phyloP scores from a whole-genome alignment of 176 grass and related monocot genomes.

The Elaeis guineensis region DNA sequence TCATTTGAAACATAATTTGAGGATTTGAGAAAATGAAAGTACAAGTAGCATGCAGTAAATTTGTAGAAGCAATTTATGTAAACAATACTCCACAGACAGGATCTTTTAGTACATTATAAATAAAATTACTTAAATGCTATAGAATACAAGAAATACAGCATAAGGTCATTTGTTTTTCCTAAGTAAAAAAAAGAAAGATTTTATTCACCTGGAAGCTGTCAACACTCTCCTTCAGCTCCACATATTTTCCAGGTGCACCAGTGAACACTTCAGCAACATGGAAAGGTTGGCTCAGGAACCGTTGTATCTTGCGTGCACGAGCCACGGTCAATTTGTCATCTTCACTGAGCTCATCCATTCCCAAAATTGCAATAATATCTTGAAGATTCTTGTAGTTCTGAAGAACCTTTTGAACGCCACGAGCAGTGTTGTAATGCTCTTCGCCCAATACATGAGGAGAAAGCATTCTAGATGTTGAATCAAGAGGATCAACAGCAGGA shows the following conservation, averaged over 20 bases:
- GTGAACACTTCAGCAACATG: slow-evolving; percentile 36
- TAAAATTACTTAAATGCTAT: no score
- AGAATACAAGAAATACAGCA: no score
- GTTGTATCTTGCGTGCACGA: slow-evolving; percentile 21
- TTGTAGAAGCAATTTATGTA: no score
- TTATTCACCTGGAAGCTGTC: slow-evolving; percentile 23
- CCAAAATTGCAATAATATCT: slow-evolving; percentile 26
- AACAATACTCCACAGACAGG: no score
- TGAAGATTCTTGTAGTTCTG: slow-evolving; percentile 29
- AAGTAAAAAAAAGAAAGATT: not conserved
- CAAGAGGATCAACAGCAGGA: slow-evolving; percentile 27
- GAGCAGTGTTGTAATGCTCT: slow-evolving; percentile 27
- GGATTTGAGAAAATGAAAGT: no score
- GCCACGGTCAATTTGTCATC: slow-evolving; percentile 25
- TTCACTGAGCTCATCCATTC: slow-evolving; percentile 26
- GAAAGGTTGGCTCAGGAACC: slow-evolving; percentile 31
- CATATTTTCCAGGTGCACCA: slow-evolving; percentile 32
- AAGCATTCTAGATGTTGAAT: slow-evolving; percentile 26
- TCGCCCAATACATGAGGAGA: slow-evolving; percentile 23
- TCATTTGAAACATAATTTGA: no score
- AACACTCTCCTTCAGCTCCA: slow-evolving; percentile 23
- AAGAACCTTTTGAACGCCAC: slow-evolving; percentile 25
- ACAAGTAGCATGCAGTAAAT: no score
- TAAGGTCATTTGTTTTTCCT: not conserved
- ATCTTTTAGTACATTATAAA: no score